Evolutionary conservation across 306 rosid genomes (phyloP).

Genomic region (Prosopis cineraria): DNA sequence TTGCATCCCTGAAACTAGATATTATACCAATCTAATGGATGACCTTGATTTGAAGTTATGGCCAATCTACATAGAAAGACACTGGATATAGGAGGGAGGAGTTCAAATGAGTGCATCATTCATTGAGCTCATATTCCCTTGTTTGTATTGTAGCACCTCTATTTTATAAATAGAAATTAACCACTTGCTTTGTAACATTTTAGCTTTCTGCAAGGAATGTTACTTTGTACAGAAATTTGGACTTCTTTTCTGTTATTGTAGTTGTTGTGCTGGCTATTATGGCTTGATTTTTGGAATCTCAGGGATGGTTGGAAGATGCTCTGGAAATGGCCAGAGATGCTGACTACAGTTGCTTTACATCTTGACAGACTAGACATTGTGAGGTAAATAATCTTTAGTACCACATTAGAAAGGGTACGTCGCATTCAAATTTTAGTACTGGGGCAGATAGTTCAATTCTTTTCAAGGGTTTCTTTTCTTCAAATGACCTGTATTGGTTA

Average conservation of each 20-base stretch:
- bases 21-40: not conserved
- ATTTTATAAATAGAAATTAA: not conserved
- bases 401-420: constrained; percentile 11
- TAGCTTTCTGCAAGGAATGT: not conserved
- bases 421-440: not conserved
- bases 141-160: constrained; percentile 6
- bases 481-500: not conserved
- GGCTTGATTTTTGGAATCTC: constrained; percentile 71
- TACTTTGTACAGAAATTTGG: not conserved
- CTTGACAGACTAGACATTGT: constrained; percentile 64
- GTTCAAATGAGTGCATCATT: not conserved
- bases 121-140: constrained; percentile 1
- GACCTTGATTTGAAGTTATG: not conserved
- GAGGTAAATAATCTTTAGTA: constrained; percentile 43
- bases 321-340: constrained; percentile 68
- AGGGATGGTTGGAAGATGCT: constrained; percentile 72
- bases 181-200: not conserved
- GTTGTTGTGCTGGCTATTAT: constrained; percentile 41
- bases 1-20: not conserved
- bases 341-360: constrained; percentile 66
- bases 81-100: not conserved
- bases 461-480: constrained; percentile 26
- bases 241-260: not conserved
- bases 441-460: not conserved
- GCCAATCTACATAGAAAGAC: not conserved